phyloP scores from a whole-genome alignment of 345 rosid genomes.

The Eucalyptus marginata region DNA sequence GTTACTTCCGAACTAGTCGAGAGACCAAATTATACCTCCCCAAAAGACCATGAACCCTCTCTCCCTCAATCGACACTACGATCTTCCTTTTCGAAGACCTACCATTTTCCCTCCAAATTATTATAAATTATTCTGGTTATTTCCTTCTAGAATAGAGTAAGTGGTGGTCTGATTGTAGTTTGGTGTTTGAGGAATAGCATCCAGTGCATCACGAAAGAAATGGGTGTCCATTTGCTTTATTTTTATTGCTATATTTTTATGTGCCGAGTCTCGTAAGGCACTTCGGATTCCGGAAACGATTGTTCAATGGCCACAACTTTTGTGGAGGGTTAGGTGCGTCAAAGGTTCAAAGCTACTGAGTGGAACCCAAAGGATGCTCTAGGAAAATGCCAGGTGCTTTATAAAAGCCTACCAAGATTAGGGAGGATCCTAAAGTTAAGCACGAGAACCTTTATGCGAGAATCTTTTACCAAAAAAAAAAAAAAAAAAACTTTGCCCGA shows the following conservation, averaged over 20 bases:
- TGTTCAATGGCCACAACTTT: neutral
- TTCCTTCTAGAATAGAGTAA: neutral
- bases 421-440: neutral
- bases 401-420: neutral
- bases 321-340: neutral
- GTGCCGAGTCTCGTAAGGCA: too few relatives aligned
- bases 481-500: fast-evolving
- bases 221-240: neutral
- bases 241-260: too few relatives aligned
- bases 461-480: too few relatives aligned
- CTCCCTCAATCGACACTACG: too few relatives aligned
- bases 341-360: neutral
- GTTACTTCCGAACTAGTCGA: too few relatives aligned
- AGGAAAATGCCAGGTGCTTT: neutral
- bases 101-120: too few relatives aligned
- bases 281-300: neutral
- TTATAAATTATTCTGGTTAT: too few relatives aligned
- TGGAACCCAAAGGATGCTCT: neutral
- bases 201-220: neutral
- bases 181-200: neutral
- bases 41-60: too few relatives aligned
- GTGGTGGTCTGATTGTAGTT: neutral
- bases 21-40: too few relatives aligned
- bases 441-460: neutral
- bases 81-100: too few relatives aligned